Percentiles rank a stretch among this genome's conserved stretches.
These are phyloP conservation scores for Heterobasidion annosum DNA, from an alignment of 1,284 basidiomycete genomes.

Conservation along the genomic window DNA sequence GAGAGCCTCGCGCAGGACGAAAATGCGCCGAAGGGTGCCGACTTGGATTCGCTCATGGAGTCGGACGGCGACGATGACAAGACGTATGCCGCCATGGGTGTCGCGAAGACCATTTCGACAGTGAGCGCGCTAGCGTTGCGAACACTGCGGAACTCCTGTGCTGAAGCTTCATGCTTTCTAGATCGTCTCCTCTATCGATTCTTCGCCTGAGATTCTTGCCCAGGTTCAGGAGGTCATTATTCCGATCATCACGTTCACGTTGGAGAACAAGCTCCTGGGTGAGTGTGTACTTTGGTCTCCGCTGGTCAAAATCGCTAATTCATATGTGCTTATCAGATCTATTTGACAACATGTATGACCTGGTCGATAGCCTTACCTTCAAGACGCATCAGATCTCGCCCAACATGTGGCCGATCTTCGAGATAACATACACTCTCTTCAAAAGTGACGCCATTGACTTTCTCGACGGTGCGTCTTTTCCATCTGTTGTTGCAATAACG, in stretches of 20 bases:
- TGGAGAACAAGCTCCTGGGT: slow-evolving; percentile 71
- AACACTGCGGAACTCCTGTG: background rate
- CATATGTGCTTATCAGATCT: slow-evolving; percentile 43
- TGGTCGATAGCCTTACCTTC: slow-evolving; percentile 83
- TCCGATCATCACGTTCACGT: slow-evolving; percentile 70
- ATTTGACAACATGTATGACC: slow-evolving; percentile 83
- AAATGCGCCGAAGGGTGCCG: slow-evolving; percentile 30
- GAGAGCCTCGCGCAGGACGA: slow-evolving; percentile 57
- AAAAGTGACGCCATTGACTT: slow-evolving; percentile 82
- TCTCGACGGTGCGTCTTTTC: slow-evolving; percentile 53
- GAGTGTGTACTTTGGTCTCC: slow-evolving; percentile 12
- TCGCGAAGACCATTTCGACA: slow-evolving; percentile 73
- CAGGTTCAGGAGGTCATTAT: slow-evolving; percentile 80
- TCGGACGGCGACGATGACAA: slow-evolving; percentile 68
- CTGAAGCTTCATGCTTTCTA: slow-evolving; percentile 15
- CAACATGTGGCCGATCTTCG: slow-evolving; percentile 83
- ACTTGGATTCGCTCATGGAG: slow-evolving; percentile 42
- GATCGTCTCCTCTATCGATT: slow-evolving; percentile 70
- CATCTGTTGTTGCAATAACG: background rate
- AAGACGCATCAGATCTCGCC: slow-evolving; percentile 71
- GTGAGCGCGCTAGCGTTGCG: slow-evolving; percentile 28
- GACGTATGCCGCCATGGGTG: slow-evolving; percentile 78
- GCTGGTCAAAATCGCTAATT: background rate
- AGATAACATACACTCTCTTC: slow-evolving; percentile 79
- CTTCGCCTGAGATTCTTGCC: slow-evolving; percentile 65